phyloP scores from a whole-genome alignment of 768 basidiomycete genomes.

The Mycena latifolia region DNA sequence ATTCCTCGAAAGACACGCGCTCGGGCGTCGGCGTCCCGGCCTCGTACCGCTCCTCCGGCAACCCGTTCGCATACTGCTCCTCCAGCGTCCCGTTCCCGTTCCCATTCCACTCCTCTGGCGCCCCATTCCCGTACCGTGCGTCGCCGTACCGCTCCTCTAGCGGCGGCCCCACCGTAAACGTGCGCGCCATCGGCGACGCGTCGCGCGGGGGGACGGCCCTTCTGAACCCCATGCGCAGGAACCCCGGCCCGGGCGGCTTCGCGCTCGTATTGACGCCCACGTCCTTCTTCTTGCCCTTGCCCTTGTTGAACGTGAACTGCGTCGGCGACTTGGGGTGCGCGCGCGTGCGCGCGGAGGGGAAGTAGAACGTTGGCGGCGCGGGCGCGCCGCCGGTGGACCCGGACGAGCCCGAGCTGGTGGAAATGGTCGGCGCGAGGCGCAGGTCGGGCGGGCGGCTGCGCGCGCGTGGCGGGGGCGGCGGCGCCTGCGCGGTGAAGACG shows the following conservation, averaged over 20 bases:
- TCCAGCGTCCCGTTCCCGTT: too few relatives aligned
- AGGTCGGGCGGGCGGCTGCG: conserved; percentile 1
- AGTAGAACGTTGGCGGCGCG: conserved; percentile 25
- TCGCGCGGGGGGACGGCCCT: conserved; percentile 3
- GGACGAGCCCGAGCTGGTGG: conserved; percentile 9
- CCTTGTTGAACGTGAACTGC: conserved; percentile 25
- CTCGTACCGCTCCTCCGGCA: neutral
- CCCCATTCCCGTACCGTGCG: too few relatives aligned
- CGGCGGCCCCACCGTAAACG: neutral
- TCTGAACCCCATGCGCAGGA: conserved; percentile 21
- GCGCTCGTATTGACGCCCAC: conserved; percentile 3
- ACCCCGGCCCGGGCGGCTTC: conserved; percentile 12
- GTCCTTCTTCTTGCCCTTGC: conserved; percentile 35
- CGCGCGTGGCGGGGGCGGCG: neutral
- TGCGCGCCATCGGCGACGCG: conserved; percentile 2
- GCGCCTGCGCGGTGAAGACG: conserved; percentile 14
- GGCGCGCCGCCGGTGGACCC: neutral
- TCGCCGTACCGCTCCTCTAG: conserved; percentile 2
- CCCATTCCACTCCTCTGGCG: too few relatives aligned
- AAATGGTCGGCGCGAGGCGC: neutral
- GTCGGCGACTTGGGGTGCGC: conserved; percentile 35
- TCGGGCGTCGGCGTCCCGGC: neutral
- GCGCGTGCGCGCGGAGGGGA: conserved; percentile 32
- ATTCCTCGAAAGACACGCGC: neutral
- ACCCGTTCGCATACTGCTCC: too few relatives aligned